These are phyloP conservation scores for Echinosophora koreensis DNA, from an alignment of 306 rosid species.

Conservation along the genomic window DNA sequence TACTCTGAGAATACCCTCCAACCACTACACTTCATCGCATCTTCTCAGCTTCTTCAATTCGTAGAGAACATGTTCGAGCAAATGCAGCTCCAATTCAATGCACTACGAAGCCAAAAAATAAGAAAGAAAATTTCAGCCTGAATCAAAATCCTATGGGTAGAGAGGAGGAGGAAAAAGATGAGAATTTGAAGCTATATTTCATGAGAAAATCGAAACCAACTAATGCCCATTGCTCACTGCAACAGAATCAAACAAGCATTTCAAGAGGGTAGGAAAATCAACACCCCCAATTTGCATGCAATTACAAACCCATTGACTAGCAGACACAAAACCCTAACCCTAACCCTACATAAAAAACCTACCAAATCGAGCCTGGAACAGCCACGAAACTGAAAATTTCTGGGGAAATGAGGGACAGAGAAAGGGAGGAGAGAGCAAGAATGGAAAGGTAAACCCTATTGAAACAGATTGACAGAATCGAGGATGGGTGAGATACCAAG, in stretches of 20 bases:
- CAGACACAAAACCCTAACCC: conserved; percentile 74
- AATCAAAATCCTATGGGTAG: conserved; percentile 24
- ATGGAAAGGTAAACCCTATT: conserved; percentile 68
- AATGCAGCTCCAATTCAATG: conserved; percentile 58
- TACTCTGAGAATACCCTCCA: conserved; percentile 53
- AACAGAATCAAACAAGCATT: conserved; percentile 34
- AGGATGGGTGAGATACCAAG: conserved; percentile 65
- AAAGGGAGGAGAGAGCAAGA: neutral
- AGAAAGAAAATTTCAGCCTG: conserved; percentile 26
- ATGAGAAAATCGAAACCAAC: conserved; percentile 36
- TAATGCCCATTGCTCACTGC: conserved; percentile 31
- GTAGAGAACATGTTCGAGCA: conserved; percentile 50
- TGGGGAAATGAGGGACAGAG: conserved; percentile 9
- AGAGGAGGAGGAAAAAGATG: neutral
- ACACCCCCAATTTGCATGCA: conserved; percentile 49
- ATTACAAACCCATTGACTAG: conserved; percentile 38
- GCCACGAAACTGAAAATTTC: conserved; percentile 51
- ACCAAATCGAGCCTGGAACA: conserved; percentile 51
- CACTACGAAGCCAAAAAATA: conserved; percentile 30
- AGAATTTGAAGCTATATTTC: conserved; percentile 24
- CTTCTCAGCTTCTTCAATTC: conserved; percentile 51
- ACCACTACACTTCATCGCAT: conserved; percentile 49
- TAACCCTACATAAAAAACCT: conserved; percentile 54
- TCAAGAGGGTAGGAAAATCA: conserved; percentile 38
- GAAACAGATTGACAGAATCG: conserved; percentile 67